A percentile compares a stretch with the other conserved stretches of the same genome.
Conservation (phyloP, 495 filamentous ascomycete species). For the Trichoderma virens region DNA sequence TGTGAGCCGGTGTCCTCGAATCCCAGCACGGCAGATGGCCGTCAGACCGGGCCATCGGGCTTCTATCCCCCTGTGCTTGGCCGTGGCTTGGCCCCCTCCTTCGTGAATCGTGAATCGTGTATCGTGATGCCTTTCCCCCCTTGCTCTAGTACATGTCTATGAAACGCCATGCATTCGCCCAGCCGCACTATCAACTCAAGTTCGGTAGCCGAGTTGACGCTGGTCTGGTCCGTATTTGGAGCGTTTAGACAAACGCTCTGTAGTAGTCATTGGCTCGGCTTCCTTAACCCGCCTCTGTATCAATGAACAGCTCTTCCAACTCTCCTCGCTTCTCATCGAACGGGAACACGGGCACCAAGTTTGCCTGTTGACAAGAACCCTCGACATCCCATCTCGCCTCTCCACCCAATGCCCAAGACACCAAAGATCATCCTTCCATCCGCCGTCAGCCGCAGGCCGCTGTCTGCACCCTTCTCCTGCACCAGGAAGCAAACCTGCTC, state of each 20-base stretch:
- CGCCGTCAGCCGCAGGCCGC: slow-evolving; percentile 39
- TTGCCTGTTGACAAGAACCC: slow-evolving; percentile 83
- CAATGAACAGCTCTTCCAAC: not conserved
- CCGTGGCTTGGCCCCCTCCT: not conserved
- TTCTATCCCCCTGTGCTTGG: not conserved
- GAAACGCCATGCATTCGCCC: not conserved
- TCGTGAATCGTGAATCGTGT: slow-evolving; percentile 2
- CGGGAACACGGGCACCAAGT: slow-evolving; percentile 42
- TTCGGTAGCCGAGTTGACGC: not conserved
- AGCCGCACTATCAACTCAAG: not conserved
- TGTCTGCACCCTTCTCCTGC: slow-evolving; percentile 49
- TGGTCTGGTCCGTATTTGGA: no score
- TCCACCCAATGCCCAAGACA: slow-evolving; percentile 79
- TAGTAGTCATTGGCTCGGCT: not conserved
- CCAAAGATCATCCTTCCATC: slow-evolving; percentile 65
- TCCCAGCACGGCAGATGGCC: not conserved
- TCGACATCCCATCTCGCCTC: slow-evolving; percentile 80
- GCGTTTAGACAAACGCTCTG: no score
- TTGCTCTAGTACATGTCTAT: not conserved
- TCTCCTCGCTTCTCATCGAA: not conserved
- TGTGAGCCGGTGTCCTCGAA: not conserved
- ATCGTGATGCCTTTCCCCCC: not conserved
- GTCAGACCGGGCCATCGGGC: not conserved
- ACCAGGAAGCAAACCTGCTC: slow-evolving; percentile 88
- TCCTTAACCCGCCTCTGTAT: not conserved